A percentile compares a stretch with the other conserved stretches of the same genome.
Evolutionary conservation across 1,284 basidiomycete genomes (phyloP).

Genomic region (Lignosus rhinocerotis): DNA sequence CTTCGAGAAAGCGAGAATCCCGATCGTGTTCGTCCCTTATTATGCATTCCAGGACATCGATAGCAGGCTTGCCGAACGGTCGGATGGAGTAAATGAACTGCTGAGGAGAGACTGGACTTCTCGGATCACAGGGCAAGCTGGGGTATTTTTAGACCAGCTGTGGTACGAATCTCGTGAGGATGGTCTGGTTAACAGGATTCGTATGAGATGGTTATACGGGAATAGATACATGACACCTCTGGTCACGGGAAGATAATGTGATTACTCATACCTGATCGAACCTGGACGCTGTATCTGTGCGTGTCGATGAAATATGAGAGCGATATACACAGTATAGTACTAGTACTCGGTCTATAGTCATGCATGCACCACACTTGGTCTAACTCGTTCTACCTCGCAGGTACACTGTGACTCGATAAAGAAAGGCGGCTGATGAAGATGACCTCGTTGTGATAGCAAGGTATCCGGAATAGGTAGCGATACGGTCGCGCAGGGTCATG

Average conservation of each 20-base stretch:
- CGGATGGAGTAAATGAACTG: neutral
- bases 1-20: neutral
- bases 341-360: too few relatives aligned
- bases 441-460: too few relatives aligned
- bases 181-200: neutral
- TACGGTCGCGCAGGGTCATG: too few relatives aligned
- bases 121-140: neutral
- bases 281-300: too few relatives aligned
- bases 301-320: too few relatives aligned
- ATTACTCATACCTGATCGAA: neutral
- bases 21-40: neutral
- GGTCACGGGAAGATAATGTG: neutral
- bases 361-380: too few relatives aligned
- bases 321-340: too few relatives aligned
- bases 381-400: too few relatives aligned
- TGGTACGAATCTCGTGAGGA: neutral
- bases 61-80: neutral
- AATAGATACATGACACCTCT: neutral
- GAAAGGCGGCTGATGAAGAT: too few relatives aligned
- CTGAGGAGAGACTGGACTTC: slow-evolving; percentile 1
- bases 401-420: too few relatives aligned
- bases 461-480: too few relatives aligned
- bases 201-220: neutral
- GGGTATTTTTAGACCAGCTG: neutral
- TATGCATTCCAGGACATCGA: neutral